Percentiles rank a stretch among this genome's conserved stretches.
Evolutionary conservation across 2,329 filamentous ascomycete genomes (phyloP).

Genomic region (Magnaporthales sp.): DNA sequence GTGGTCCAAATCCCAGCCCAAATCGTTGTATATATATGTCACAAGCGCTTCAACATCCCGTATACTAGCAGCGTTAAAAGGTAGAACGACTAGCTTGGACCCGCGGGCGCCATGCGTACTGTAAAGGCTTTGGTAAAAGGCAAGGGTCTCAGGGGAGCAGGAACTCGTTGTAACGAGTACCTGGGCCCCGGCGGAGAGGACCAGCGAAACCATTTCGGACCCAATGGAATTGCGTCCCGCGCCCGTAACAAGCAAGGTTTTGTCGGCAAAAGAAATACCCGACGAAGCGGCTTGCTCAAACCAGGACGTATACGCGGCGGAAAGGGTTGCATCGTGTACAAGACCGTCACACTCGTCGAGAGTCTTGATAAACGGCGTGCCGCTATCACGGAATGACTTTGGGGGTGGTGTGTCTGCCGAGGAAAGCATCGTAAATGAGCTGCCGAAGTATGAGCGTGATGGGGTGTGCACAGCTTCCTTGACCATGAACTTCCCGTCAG

Average conservation of each 20-base stretch:
- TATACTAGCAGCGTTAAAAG: background rate
- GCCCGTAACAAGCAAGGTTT: conserved; percentile 5
- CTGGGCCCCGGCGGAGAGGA: conserved; percentile 2
- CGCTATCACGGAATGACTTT: background rate
- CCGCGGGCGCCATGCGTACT: background rate
- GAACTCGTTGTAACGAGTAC: conserved; percentile 4
- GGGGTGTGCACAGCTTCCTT: too few species aligned
- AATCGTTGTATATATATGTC: background rate
- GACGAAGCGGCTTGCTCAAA: background rate
- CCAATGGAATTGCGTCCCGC: conserved; percentile 4
- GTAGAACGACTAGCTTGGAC: background rate
- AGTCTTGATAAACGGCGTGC: background rate
- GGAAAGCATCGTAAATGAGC: too few species aligned
- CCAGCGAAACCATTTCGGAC: background rate
- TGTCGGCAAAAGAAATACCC: conserved; percentile 1
- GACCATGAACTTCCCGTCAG: too few species aligned
- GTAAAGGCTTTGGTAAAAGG: conserved; percentile 3
- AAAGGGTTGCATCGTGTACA: background rate
- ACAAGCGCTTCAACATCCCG: background rate
- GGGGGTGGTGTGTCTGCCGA: too few species aligned
- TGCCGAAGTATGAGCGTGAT: too few species aligned
- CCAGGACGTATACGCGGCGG: background rate
- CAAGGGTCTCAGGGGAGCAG: background rate
- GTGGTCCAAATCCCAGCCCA: background rate
- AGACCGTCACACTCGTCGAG: background rate